Evolutionary conservation across 1,139 yeast genomes (phyloP).

Genomic region (Saccharomyces pastorianus): DNA sequence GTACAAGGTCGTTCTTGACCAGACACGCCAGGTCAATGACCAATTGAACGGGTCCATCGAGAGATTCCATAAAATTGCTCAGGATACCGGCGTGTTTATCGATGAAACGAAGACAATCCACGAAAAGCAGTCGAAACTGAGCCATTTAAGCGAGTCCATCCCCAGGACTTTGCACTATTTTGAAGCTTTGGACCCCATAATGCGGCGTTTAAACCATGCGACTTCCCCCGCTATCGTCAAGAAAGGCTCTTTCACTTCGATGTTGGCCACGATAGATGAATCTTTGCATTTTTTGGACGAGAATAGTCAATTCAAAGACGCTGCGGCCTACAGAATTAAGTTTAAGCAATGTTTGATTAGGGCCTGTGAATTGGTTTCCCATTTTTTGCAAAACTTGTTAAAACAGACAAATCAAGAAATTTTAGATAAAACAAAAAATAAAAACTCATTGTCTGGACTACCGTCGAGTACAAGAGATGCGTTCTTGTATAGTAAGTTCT

Average conservation of each 20-base stretch:
- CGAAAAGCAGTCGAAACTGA: constrained; percentile 42
- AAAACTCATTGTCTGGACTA: constrained; percentile 13
- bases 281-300: constrained; percentile 44
- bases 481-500: constrained; percentile 54
- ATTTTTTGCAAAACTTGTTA: constrained; percentile 51
- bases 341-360: constrained; percentile 83
- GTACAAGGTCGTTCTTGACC: constrained; percentile 17
- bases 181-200: constrained; percentile 62
- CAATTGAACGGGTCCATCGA: constrained; percentile 14
- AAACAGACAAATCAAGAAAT: constrained; percentile 43
- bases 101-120: constrained; percentile 39
- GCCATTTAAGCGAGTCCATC: constrained; percentile 41
- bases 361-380: constrained; percentile 66
- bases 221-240: constrained; percentile 47
- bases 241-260: constrained; percentile 44
- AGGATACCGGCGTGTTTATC: constrained; percentile 17
- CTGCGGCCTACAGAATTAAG: constrained; percentile 60
- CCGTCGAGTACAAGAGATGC: constrained; percentile 44
- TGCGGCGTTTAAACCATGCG: constrained; percentile 56
- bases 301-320: constrained; percentile 54
- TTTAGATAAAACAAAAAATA: constrained; percentile 25
- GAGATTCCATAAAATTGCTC: constrained; percentile 16
- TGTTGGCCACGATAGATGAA: constrained; percentile 53
- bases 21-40: constrained; percentile 15
- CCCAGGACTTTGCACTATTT: constrained; percentile 50